Conservation (phyloP, 1,284 basidiomycete species). For the Coriolopsis trogii region DNA sequence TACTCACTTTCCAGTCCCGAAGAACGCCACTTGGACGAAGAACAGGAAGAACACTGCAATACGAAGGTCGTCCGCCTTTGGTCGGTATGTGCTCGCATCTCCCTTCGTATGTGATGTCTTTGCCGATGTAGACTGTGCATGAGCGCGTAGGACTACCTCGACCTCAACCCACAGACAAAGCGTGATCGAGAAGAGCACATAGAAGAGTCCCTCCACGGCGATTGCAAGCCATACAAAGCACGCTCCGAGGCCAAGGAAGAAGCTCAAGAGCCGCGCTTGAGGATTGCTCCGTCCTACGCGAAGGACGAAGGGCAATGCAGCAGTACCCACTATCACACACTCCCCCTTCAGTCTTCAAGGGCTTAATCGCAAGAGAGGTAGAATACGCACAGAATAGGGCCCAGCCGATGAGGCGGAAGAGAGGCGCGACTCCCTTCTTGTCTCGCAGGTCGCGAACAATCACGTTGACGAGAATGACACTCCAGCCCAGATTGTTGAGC, state of each 20-base stretch:
- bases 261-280: constrained; percentile 53
- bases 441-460: constrained; percentile 18
- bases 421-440: constrained; percentile 14
- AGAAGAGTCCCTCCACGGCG: constrained; percentile 85
- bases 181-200: constrained; percentile 65
- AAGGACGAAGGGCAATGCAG: constrained; percentile 52
- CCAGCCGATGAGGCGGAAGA: constrained; percentile 55
- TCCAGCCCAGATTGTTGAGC: constrained; percentile 18
- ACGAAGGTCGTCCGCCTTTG: constrained; percentile 66
- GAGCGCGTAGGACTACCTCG: constrained; percentile 50
- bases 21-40: constrained; percentile 88
- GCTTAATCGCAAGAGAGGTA: background rate
- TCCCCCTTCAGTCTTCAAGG: constrained; percentile 6
- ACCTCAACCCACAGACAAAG: constrained; percentile 74
- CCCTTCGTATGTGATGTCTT: background rate
- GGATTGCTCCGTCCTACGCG: constrained; percentile 39
- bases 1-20: constrained; percentile 85
- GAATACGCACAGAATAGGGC: constrained; percentile 56
- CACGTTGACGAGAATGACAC: constrained; percentile 14
- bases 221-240: constrained; percentile 84
- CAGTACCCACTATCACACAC: constrained; percentile 44
- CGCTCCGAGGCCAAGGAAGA: constrained; percentile 76
- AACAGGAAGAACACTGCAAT: constrained; percentile 85
- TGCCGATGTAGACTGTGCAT: constrained; percentile 2
- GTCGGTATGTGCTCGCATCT: constrained; percentile 41